A percentile compares a stretch with the other conserved stretches of the same genome.
Conservation (phyloP, 2,329 filamentous ascomycete species). For the Ceratocystis huliohia region DNA sequence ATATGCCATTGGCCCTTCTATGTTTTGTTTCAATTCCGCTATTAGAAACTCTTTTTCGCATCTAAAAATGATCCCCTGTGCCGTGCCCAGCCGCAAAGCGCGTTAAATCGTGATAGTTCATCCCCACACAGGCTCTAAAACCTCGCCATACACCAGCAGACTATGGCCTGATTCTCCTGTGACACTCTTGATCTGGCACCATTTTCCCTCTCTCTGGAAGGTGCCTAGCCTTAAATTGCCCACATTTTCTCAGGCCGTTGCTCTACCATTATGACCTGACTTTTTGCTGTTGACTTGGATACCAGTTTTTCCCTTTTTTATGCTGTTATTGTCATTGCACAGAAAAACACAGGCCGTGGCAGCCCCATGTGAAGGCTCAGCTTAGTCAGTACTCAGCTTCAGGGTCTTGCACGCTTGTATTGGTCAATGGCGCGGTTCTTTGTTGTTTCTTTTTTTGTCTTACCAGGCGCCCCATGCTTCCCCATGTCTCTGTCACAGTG, state of each 20-base stretch:
- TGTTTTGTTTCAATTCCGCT: neutral
- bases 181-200: neutral
- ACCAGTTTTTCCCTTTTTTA: neutral
- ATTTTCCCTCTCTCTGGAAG: neutral
- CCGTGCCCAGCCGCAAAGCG: neutral
- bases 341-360: neutral
- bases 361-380: neutral
- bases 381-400: neutral
- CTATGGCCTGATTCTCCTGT: neutral
- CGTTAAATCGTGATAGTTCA: neutral
- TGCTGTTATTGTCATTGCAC: neutral
- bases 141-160: constrained; percentile 1
- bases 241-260: neutral
- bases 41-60: neutral
- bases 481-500: constrained; percentile 3
- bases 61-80: neutral
- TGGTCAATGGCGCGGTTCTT: constrained; percentile 5
- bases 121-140: neutral
- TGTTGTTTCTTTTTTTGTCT: neutral
- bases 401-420: constrained; percentile 7
- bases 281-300: neutral
- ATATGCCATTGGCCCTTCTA: neutral
- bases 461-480: neutral
- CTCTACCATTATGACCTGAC: neutral
- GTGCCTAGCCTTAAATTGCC: neutral